Base-by-base conservation (phyloP, 2,329 filamentous ascomycete genomes). In the Apiospora malaysiana region DNA sequence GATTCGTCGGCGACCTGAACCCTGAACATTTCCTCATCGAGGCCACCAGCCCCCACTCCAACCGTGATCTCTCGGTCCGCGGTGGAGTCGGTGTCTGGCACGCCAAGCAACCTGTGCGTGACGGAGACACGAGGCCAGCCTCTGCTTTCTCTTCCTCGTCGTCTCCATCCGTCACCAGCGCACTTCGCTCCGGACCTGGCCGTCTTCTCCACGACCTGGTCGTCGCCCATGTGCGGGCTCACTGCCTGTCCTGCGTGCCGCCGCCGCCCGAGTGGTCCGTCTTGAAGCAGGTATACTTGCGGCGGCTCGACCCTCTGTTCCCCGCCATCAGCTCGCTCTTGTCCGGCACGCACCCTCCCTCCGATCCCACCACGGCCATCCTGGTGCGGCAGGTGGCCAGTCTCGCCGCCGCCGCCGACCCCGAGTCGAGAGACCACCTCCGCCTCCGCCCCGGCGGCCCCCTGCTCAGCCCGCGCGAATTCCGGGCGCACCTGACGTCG, bases 11-110 rank as follows among this genome's bases (percentile, higher is more conserved):
- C 23, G 88, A 90, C 74, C 75, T 89, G 40, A 90, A 89, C 73
- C 89, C 88, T 1, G 88, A 90, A 76, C 86, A 86, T 71, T 86
- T 90, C 77, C 88, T 91, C 70, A 82, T 88, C 74, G 86, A 89
- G 73, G 87, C 86, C 1, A 86, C 86, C 2, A 82, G 81, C 70
- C 80, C 82, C 32, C 78, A 78, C 65, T 78, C 80, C 21, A 77
- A 75, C 32, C 80, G 79, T 32, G 80, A 80, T 21, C 78, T 78
- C 14, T 84, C 86, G 0, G 82, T 85, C 66, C 85, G 85, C 43
- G 86, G 86, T 66, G 87, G 88, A 51, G 83, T 89, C 0, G 88
- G 88, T 8, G 84, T 90, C 23, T 90, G 87, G 87, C 82, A 89
- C 18, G 80, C 82, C 2, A 80, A 82, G 0, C 69, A 72, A 23